Conservation (phyloP, 2,329 filamentous ascomycete genomes). For the Aspergillaceae sp. region DNA sequence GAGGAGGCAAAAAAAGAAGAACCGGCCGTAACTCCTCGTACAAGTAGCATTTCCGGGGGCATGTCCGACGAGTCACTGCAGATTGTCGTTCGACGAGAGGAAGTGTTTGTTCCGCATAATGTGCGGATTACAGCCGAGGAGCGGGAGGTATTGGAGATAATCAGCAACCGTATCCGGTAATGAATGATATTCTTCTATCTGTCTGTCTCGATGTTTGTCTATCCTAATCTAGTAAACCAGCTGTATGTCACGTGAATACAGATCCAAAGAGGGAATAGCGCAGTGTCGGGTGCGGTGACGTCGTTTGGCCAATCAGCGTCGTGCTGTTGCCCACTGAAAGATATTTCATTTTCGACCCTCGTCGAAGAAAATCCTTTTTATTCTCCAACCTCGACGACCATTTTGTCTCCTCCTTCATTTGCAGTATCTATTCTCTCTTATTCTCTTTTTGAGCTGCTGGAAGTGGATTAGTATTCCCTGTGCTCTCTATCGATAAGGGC, state of each 20-base stretch:
- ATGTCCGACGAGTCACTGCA: slow-evolving; percentile 16
- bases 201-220: neutral
- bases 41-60: slow-evolving; percentile 12
- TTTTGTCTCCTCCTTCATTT: slow-evolving; percentile 7
- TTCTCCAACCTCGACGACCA: neutral
- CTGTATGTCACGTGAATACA: slow-evolving; percentile 10
- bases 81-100: slow-evolving; percentile 22
- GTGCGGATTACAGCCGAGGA: slow-evolving; percentile 26
- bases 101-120: slow-evolving; percentile 25
- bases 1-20: slow-evolving; percentile 15
- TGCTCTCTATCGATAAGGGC: slow-evolving; percentile 35
- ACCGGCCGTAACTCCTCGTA: slow-evolving; percentile 8
- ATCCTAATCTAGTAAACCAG: neutral
- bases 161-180: slow-evolving; percentile 26
- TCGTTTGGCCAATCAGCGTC: slow-evolving; percentile 16
- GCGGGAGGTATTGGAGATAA: slow-evolving; percentile 20
- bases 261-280: slow-evolving; percentile 15
- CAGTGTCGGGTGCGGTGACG: slow-evolving; percentile 20
- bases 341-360: slow-evolving; percentile 13
- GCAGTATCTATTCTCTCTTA: neutral
- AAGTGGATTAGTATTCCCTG: neutral
- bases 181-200: neutral
- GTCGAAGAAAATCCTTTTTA: slow-evolving; percentile 1
- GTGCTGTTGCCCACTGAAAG: slow-evolving; percentile 15
- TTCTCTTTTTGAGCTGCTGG: neutral